These are phyloP conservation scores for Datisca glomerata DNA, from an alignment of 306 rosid species.

Conservation along the genomic window DNA sequence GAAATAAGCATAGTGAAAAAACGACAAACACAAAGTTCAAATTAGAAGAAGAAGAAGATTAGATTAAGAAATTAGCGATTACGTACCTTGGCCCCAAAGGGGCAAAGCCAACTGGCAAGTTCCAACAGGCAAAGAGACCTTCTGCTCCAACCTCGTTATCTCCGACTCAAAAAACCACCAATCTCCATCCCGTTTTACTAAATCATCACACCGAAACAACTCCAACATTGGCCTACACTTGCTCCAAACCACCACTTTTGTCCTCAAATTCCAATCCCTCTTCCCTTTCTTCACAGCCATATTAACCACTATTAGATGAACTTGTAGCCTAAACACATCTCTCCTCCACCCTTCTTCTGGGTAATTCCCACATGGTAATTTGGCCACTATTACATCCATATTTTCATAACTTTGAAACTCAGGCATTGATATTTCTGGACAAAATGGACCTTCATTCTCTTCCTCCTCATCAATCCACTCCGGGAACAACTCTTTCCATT, in stretches of 20 bases:
- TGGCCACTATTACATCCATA: slow-evolving; percentile 61
- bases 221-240: slow-evolving; percentile 88
- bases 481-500: slow-evolving; percentile 83
- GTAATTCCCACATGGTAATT: slow-evolving; percentile 59
- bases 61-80: background rate
- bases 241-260: slow-evolving; percentile 56
- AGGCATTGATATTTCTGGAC: slow-evolving; percentile 89
- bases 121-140: slow-evolving; percentile 69
- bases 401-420: slow-evolving; percentile 21
- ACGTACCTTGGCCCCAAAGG: slow-evolving; percentile 89
- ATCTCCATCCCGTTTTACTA: slow-evolving; percentile 48
- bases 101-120: slow-evolving; percentile 81
- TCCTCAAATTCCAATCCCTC: slow-evolving; percentile 33
- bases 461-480: slow-evolving; percentile 98
- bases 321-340: slow-evolving; percentile 62
- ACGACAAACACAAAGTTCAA: too few relatives aligned
- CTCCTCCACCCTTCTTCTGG: slow-evolving; percentile 65
- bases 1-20: too few relatives aligned
- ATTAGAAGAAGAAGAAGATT: background rate
- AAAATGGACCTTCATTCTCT: slow-evolving; percentile 61
- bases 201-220: slow-evolving; percentile 57
- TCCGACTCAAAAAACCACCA: slow-evolving; percentile 79
- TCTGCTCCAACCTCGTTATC: slow-evolving; percentile 41
- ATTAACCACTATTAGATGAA: slow-evolving; percentile 61
- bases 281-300: slow-evolving; percentile 51